Evolutionary conservation across 495 filamentous ascomycete species (phyloP).

Genomic region (Recurvomyces mirabilis): DNA sequence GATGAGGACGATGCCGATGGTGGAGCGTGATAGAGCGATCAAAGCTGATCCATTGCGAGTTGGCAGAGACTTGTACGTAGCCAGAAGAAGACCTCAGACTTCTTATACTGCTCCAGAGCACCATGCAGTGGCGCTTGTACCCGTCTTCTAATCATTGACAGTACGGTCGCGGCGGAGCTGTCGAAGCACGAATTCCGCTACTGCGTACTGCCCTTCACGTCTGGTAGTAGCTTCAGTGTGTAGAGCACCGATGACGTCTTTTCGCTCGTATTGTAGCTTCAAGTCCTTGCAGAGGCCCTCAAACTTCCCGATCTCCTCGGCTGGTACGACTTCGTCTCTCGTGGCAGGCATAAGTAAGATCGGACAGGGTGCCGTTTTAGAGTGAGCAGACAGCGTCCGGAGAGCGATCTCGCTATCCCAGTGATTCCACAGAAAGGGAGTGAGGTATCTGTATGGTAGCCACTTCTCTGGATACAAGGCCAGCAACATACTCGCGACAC

Average conservation of each 20-base stretch:
- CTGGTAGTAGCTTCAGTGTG: slow-evolving; percentile 41
- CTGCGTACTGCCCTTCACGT: slow-evolving; percentile 32
- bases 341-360: slow-evolving; percentile 51
- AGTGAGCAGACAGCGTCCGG: slow-evolving; percentile 11
- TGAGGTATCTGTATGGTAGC: slow-evolving; percentile 61
- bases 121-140: too few species aligned
- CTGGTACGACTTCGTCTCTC: slow-evolving; percentile 58
- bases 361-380: slow-evolving; percentile 22
- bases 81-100: too few species aligned
- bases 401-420: slow-evolving; percentile 38
- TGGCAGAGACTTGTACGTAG: too few species aligned
- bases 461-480: slow-evolving; percentile 71
- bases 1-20: too few species aligned
- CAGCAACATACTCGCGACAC: slow-evolving; percentile 59
- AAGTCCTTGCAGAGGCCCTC: slow-evolving; percentile 28
- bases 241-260: slow-evolving; percentile 38
- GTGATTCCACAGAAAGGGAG: slow-evolving; percentile 42
- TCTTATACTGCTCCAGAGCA: too few species aligned
- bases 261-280: slow-evolving; percentile 26
- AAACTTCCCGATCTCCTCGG: slow-evolving; percentile 43
- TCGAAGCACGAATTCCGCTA: slow-evolving; percentile 31
- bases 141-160: too few species aligned
- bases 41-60: too few species aligned
- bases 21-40: too few species aligned
- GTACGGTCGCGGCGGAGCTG: too few species aligned